Percentiles rank a stretch among this genome's conserved stretches.
Conservation (phyloP, 768 basidiomycete genomes). For the Baorangia bicolor region DNA sequence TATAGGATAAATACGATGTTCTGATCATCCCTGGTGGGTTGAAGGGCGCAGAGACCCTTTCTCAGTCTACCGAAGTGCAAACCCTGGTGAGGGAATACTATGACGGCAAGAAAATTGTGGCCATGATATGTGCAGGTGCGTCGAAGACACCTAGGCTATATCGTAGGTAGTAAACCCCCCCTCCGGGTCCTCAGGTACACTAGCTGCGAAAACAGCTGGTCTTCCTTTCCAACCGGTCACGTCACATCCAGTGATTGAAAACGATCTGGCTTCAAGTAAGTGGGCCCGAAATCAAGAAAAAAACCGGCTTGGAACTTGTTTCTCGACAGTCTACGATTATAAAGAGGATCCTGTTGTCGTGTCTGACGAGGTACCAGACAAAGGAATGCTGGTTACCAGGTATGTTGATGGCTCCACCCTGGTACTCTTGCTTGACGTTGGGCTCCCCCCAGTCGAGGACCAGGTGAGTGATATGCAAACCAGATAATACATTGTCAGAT, state of each 20-base stretch:
- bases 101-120: constrained; percentile 47
- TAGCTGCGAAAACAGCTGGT: constrained; percentile 61
- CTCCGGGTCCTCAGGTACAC: constrained; percentile 47
- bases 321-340: constrained; percentile 63
- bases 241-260: constrained; percentile 73
- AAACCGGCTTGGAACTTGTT: neutral
- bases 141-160: neutral
- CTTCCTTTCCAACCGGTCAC: constrained; percentile 67
- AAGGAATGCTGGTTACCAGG: constrained; percentile 74
- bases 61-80: constrained; percentile 58
- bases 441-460: constrained; percentile 56
- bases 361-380: constrained; percentile 37
- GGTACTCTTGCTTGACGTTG: constrained; percentile 1
- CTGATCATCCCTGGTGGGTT: constrained; percentile 78
- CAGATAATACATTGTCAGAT: neutral
- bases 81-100: constrained; percentile 56
- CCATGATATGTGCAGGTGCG: constrained; percentile 84
- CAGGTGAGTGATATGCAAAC: constrained; percentile 44
- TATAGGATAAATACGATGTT: constrained; percentile 63
- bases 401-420: constrained; percentile 21
- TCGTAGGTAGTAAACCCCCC: neutral
- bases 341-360: constrained; percentile 71
- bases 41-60: constrained; percentile 73
- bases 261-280: constrained; percentile 54
- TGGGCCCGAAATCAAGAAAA: neutral